Conservation (phyloP, 805 yeast species). For the Kodamaea neixiangensis region DNA sequence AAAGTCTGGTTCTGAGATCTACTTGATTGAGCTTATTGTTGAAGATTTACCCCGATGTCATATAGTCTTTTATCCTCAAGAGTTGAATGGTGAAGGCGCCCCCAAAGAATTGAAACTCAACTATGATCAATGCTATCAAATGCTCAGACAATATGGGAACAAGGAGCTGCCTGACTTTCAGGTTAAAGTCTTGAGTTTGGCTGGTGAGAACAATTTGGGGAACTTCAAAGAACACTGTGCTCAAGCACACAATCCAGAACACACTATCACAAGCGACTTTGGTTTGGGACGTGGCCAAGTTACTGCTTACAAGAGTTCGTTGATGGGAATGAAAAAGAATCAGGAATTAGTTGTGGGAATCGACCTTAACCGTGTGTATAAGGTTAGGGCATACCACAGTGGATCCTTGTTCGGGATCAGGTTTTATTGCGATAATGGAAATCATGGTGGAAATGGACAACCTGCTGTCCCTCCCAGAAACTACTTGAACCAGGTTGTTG, state of each 20-base stretch:
- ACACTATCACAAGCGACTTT: slow-evolving; percentile 36
- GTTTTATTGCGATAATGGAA: slow-evolving; percentile 34
- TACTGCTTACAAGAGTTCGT: slow-evolving; percentile 39
- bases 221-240: slow-evolving; percentile 41
- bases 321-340: slow-evolving; percentile 30
- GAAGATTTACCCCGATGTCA: slow-evolving; percentile 58
- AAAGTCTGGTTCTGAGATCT: slow-evolving; percentile 66
- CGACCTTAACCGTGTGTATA: slow-evolving; percentile 41
- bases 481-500: slow-evolving; percentile 23
- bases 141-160: slow-evolving; percentile 26
- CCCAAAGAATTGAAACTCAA: slow-evolving; percentile 52
- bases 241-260: slow-evolving; percentile 3
- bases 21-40: slow-evolving; percentile 66
- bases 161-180: slow-evolving; percentile 38
- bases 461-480: slow-evolving; percentile 53
- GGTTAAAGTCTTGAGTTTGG: slow-evolving; percentile 58
- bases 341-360: slow-evolving; percentile 27
- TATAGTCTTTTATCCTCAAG: slow-evolving; percentile 59
- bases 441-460: slow-evolving; percentile 5
- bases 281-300: slow-evolving; percentile 43
- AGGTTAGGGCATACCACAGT: slow-evolving; percentile 71
- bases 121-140: slow-evolving; percentile 40
- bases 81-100: slow-evolving; percentile 62
- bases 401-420: slow-evolving; percentile 80
- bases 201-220: slow-evolving; percentile 59